Percentiles rank a stretch among this genome's conserved stretches.
Evolutionary conservation across 305 asterid species (phyloP).

Genomic region (Solanum hybrid): DNA sequence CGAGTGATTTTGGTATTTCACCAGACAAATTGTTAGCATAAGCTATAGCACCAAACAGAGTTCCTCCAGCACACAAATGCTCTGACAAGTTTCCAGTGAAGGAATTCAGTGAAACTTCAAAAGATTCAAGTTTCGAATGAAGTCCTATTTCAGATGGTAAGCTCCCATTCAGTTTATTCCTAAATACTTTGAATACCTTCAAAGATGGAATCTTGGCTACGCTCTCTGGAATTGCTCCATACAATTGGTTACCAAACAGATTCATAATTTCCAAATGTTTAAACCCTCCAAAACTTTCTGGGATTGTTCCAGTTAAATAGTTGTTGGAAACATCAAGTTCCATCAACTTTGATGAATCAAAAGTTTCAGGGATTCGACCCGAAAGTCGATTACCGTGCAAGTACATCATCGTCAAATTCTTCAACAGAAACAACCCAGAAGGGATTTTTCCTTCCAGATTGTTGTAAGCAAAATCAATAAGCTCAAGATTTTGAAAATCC

Average conservation of each 20-base stretch:
- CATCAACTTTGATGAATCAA: constrained; percentile 36
- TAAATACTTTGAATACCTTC: constrained; percentile 34
- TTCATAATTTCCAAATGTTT: constrained; percentile 34
- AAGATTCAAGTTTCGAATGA: constrained; percentile 48
- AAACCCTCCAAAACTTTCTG: constrained; percentile 58
- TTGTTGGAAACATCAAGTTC: constrained; percentile 58
- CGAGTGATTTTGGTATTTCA: constrained; percentile 54
- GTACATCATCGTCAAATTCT: constrained; percentile 39
- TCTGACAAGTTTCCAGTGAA: constrained; percentile 64
- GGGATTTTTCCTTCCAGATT: constrained; percentile 56
- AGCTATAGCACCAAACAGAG: constrained; percentile 49
- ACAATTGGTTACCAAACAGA: constrained; percentile 36
- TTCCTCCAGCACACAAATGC: constrained; percentile 53
- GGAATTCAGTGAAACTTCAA: constrained; percentile 59
- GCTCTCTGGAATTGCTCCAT: constrained; percentile 49
- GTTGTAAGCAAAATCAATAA: constrained; percentile 55
- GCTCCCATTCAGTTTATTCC: constrained; percentile 51
- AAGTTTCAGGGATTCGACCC: constrained; percentile 49
- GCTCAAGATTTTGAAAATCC: constrained; percentile 35
- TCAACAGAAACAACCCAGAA: constrained; percentile 38
- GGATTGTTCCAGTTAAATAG: constrained; percentile 50
- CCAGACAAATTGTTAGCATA: constrained; percentile 58
- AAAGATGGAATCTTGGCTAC: constrained; percentile 46
- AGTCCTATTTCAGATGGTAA: constrained; percentile 65
- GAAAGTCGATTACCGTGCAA: constrained; percentile 46